phyloP scores from a whole-genome alignment of 208 protist species.

The Strigomonas culicis region DNA sequence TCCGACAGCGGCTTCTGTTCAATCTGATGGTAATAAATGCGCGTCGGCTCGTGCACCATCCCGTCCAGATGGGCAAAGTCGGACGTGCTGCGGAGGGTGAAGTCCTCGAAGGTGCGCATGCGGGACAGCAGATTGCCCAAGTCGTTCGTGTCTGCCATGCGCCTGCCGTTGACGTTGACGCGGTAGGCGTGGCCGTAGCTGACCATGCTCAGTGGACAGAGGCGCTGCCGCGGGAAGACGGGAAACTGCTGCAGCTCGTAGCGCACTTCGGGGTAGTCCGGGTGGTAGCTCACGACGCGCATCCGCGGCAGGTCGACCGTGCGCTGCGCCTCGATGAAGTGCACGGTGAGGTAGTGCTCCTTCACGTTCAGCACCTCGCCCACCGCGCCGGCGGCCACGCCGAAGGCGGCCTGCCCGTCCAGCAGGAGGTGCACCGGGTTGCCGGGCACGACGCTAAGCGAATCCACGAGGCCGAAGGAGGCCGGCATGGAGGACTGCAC shows the following conservation, averaged over 20 bases:
- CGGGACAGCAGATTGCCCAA: slow-evolving; percentile 80
- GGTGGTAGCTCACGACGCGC: slow-evolving; percentile 67
- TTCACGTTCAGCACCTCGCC: slow-evolving; percentile 75
- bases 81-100: slow-evolving; percentile 64
- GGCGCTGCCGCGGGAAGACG: slow-evolving; percentile 63
- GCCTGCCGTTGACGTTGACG: slow-evolving; percentile 71
- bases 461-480: slow-evolving; percentile 61
- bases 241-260: slow-evolving; percentile 85
- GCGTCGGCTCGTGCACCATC: slow-evolving; percentile 88
- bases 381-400: slow-evolving; percentile 68
- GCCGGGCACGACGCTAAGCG: slow-evolving; percentile 72
- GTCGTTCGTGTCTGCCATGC: slow-evolving; percentile 88
- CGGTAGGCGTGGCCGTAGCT: slow-evolving; percentile 46
- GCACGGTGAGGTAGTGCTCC: slow-evolving; percentile 73
- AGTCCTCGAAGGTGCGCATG: slow-evolving; percentile 78
- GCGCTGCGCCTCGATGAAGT: slow-evolving; percentile 70
- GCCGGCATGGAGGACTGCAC: slow-evolving; percentile 41
- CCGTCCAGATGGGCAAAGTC: slow-evolving; percentile 77
- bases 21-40: slow-evolving; percentile 85
- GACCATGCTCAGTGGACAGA: slow-evolving; percentile 65
- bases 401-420: slow-evolving; percentile 42
- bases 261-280: slow-evolving; percentile 63
- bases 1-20: slow-evolving; percentile 32
- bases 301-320: slow-evolving; percentile 79
- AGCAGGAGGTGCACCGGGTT: slow-evolving; percentile 67